These are phyloP conservation scores for Leptodermis oblonga DNA, from an alignment of 257 asterid species.

Conservation along the genomic window DNA sequence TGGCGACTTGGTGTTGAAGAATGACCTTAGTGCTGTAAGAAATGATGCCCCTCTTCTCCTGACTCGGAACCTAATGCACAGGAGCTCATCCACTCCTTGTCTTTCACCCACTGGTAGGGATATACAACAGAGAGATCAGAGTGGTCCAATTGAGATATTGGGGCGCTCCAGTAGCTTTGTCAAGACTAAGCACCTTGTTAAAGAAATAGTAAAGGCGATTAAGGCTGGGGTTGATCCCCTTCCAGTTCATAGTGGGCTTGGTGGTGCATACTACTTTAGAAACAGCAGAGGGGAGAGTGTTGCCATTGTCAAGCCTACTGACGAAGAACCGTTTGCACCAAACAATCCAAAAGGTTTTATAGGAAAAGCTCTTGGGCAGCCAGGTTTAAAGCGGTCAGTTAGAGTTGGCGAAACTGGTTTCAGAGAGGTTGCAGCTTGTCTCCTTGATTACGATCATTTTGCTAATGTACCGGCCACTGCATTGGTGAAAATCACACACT, in stretches of 20 bases:
- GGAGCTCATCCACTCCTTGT: constrained; percentile 97
- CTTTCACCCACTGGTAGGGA: constrained; percentile 90
- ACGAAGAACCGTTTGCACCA: constrained; percentile 96
- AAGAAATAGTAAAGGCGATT: constrained; percentile 77
- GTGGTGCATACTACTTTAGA: constrained; percentile 89
- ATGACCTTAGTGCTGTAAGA: constrained; percentile 79
- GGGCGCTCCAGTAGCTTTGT: constrained; percentile 51
- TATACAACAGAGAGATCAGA: constrained; percentile 70
- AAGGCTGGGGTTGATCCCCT: constrained; percentile 81
- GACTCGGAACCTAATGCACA: constrained; percentile 71
- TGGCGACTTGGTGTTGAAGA: constrained; percentile 82
- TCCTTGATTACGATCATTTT: constrained; percentile 75
- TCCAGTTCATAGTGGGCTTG: constrained; percentile 83
- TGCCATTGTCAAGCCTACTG: constrained; percentile 96
- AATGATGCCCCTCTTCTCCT: constrained; percentile 83
- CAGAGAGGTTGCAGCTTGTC: constrained; percentile 96
- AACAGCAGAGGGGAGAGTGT: constrained; percentile 78
- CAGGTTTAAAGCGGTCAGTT: constrained; percentile 82
- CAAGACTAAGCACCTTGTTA: constrained; percentile 59
- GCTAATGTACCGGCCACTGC: constrained; percentile 97
- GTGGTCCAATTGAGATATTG: constrained; percentile 82
- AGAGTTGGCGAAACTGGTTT: constrained; percentile 94
- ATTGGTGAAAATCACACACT: constrained; percentile 82
- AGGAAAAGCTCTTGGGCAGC: constrained; percentile 94
- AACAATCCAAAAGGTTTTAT: constrained; percentile 96